Conservation (phyloP, 202 grass and related monocot species). For the Cymbopogon flexuosus region DNA sequence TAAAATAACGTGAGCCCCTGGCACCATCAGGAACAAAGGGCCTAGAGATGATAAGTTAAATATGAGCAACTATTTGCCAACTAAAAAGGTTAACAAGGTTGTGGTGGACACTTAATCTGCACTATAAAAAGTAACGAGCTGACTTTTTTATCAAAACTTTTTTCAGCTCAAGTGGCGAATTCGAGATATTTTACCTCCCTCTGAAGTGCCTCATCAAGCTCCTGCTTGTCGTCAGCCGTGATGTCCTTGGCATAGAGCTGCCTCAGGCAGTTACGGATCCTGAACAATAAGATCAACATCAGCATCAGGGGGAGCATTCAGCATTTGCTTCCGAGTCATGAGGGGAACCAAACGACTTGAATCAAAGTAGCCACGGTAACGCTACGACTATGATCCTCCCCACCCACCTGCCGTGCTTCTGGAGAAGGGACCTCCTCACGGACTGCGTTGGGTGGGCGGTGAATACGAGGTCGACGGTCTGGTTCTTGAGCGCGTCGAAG, state of each 20-base stretch:
- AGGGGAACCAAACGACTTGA: not conserved
- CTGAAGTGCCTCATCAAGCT: conserved; percentile 95
- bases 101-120: not conserved
- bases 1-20: conserved; percentile 7
- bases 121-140: not conserved
- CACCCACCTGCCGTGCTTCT: conserved; percentile 78
- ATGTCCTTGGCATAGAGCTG: conserved; percentile 89
- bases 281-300: conserved; percentile 36
- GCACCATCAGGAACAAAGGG: not conserved
- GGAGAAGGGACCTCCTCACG: conserved; percentile 80
- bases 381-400: not conserved
- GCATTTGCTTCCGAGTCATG: conserved; percentile 5
- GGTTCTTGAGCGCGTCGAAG: conserved; percentile 94
- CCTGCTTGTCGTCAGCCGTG: conserved; percentile 86
- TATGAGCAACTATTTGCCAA: not conserved
- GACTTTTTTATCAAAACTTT: not conserved
- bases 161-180: conserved; percentile 3
- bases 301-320: conserved; percentile 4
- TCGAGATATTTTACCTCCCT: conserved; percentile 67
- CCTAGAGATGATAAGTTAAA: not conserved
- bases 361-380: not conserved
- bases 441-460: conserved; percentile 96
- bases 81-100: not conserved
- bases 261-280: conserved; percentile 80
- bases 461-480: conserved; percentile 95